phyloP scores from a whole-genome alignment of 768 basidiomycete genomes.

The Pleurotus giganteus region DNA sequence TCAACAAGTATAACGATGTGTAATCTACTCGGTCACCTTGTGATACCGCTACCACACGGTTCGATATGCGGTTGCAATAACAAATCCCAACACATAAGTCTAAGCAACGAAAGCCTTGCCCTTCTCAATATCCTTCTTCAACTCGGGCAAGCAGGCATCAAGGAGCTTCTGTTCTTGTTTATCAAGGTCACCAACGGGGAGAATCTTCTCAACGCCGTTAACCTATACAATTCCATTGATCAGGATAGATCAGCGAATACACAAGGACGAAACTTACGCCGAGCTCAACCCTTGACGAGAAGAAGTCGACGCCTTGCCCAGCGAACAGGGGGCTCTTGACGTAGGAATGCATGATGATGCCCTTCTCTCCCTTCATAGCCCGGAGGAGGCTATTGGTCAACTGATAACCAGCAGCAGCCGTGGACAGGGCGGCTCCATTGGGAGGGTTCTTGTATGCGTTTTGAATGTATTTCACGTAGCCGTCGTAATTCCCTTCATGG shows the following conservation, averaged over 20 bases:
- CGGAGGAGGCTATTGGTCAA: slow-evolving; percentile 82
- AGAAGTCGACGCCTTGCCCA: slow-evolving; percentile 88
- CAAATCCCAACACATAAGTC: too few relatives aligned
- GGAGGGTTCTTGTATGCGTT: slow-evolving; percentile 91
- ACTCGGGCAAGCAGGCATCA: slow-evolving; percentile 83
- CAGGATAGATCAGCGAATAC: too few relatives aligned
- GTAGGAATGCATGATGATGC: slow-evolving; percentile 80
- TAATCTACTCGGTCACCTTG: too few relatives aligned
- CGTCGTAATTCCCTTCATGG: too few relatives aligned
- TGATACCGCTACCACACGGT: neutral
- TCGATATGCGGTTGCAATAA: slow-evolving; percentile 13
- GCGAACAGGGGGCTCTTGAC: slow-evolving; percentile 87
- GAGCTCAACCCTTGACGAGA: slow-evolving; percentile 92
- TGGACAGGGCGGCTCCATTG: slow-evolving; percentile 91
- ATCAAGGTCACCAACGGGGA: slow-evolving; percentile 76
- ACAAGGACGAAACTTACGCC: slow-evolving; percentile 62
- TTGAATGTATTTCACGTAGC: slow-evolving; percentile 71
- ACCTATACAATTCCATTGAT: too few relatives aligned
- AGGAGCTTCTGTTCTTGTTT: slow-evolving; percentile 84
- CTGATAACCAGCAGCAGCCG: slow-evolving; percentile 93
- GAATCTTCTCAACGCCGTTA: slow-evolving; percentile 92
- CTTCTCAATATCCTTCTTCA: slow-evolving; percentile 99
- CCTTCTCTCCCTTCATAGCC: slow-evolving; percentile 87
- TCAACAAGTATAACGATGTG: too few relatives aligned
- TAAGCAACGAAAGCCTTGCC: slow-evolving; percentile 73